Conservation (phyloP, 768 basidiomycete species). For the Daedaleopsis sinensis region DNA sequence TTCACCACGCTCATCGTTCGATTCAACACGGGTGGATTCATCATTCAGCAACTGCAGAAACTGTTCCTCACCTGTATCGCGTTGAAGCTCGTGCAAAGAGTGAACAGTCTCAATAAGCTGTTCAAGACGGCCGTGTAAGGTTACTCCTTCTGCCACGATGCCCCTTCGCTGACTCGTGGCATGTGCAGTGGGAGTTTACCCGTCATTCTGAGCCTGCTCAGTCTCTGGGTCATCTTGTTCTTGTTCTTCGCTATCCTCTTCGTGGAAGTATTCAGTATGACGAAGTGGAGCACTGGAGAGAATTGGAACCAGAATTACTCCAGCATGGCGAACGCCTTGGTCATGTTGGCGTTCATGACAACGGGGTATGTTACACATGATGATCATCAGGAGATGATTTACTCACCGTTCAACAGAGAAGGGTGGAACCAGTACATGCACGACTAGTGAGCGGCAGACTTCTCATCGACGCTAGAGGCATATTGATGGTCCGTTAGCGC, state of each 20-base stretch:
- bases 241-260: slow-evolving; percentile 88
- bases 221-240: slow-evolving; percentile 89
- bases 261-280: slow-evolving; percentile 90
- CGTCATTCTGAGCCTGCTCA: slow-evolving; percentile 80
- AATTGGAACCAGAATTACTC: slow-evolving; percentile 76
- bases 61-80: slow-evolving; percentile 92
- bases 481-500: slow-evolving; percentile 48
- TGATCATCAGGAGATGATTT: neutral
- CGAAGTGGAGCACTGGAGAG: slow-evolving; percentile 79
- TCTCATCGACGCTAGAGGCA: neutral
- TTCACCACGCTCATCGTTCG: slow-evolving; percentile 78
- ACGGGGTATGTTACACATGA: slow-evolving; percentile 65
- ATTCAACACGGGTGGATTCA: slow-evolving; percentile 52
- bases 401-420: slow-evolving; percentile 54
- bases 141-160: neutral
- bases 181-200: slow-evolving; percentile 75
- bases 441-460: slow-evolving; percentile 67
- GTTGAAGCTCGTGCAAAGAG: slow-evolving; percentile 91
- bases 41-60: slow-evolving; percentile 74
- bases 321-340: slow-evolving; percentile 73
- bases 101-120: slow-evolving; percentile 86
- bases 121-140: slow-evolving; percentile 96
- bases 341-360: slow-evolving; percentile 93
- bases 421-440: slow-evolving; percentile 99
- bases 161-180: neutral